Conservation (phyloP, 2,329 filamentous ascomycete genomes). For the Botrytis elliptica region DNA sequence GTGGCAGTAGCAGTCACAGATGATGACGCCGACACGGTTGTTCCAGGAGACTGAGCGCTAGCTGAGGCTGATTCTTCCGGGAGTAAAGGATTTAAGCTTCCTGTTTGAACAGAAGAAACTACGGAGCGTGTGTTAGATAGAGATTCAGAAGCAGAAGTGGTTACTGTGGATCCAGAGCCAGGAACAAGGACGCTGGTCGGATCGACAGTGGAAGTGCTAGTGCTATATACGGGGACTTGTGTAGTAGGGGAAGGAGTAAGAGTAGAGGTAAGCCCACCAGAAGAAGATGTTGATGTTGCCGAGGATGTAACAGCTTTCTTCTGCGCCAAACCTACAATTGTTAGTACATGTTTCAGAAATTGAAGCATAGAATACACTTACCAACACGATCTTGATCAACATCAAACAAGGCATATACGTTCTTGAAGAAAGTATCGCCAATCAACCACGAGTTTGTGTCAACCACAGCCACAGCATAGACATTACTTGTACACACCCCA, state of each 20-base stretch:
- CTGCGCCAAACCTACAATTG: constrained; percentile 18
- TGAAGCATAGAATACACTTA: constrained; percentile 38
- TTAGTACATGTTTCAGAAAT: background rate
- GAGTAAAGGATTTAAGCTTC: background rate
- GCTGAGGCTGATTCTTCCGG: background rate
- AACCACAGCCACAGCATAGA: constrained; percentile 71
- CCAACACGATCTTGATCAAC: constrained; percentile 65
- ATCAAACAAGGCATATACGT: constrained; percentile 85
- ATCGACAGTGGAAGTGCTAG: background rate
- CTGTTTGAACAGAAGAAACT: constrained; percentile 14
- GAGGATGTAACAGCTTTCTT: constrained; percentile 5
- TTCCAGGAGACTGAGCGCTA: constrained; percentile 11
- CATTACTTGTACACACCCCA: constrained; percentile 64
- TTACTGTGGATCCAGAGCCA: background rate
- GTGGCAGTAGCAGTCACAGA: constrained; percentile 5
- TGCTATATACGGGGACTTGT: background rate
- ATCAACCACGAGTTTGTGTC: constrained; percentile 65
- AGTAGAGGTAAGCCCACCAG: constrained; percentile 23
- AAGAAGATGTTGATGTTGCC: constrained; percentile 20
- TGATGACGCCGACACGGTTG: background rate
- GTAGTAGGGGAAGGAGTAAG: background rate
- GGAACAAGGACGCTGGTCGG: background rate
- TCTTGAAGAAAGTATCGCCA: constrained; percentile 84
- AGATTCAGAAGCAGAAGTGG: constrained; percentile 8
- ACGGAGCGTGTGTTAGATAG: background rate